Conservation (phyloP, 768 basidiomycete genomes). For the Suillus americanus region DNA sequence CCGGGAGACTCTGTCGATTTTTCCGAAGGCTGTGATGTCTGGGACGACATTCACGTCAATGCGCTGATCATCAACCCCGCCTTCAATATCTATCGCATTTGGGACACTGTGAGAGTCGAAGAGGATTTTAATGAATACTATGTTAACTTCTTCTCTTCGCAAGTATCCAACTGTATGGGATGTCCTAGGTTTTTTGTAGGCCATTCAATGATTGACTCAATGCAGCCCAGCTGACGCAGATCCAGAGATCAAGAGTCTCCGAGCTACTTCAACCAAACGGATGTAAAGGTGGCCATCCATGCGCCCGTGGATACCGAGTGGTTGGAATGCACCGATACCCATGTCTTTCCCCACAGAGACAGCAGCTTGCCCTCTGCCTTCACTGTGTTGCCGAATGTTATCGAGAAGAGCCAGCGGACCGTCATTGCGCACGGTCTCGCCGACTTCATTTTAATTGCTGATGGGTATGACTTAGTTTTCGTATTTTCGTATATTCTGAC, state of each 20-base stretch:
- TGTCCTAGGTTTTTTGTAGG: conserved; percentile 76
- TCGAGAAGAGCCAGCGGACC: background rate
- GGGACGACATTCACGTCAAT: conserved; percentile 62
- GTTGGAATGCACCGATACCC: accelerated
- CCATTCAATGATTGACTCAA: background rate
- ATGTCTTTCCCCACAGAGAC: background rate
- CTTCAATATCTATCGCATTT: conserved; percentile 76
- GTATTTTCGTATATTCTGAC: background rate
- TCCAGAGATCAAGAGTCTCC: conserved; percentile 54
- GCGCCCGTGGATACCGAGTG: background rate
- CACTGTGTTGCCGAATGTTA: background rate
- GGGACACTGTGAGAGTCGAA: conserved; percentile 53
- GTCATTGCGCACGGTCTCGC: background rate
- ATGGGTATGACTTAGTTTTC: background rate
- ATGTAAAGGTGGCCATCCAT: conserved; percentile 50
- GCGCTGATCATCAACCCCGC: conserved; percentile 67
- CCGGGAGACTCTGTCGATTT: conserved; percentile 51
- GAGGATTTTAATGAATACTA: background rate
- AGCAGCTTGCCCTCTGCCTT: background rate
- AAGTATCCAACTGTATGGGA: conserved; percentile 71
- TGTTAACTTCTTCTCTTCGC: conserved; percentile 1
- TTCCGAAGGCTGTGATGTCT: conserved; percentile 61
- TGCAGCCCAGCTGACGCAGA: background rate
- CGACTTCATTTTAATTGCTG: background rate
- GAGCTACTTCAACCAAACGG: conserved; percentile 65